A percentile compares a stretch with the other conserved stretches of the same genome.
phyloP scores from a whole-genome alignment of 352 stramenopile genomes.

The Phytophthora tentaculata region DNA sequence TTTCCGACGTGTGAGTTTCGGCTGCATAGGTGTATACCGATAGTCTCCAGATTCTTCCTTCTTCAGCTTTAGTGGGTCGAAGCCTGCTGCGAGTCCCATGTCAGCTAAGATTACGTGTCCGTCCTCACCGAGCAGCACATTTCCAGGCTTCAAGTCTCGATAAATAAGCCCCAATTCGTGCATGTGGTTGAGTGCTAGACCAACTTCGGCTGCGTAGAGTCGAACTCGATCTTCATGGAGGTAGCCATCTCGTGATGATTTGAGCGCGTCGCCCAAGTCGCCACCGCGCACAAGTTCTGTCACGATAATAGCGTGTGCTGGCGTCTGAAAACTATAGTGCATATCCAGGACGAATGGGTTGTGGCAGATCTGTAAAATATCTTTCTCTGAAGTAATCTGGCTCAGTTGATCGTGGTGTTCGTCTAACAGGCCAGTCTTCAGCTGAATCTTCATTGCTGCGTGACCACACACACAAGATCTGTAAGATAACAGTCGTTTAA shows the following conservation, averaged over 20 bases:
- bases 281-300: constrained; percentile 86
- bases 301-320: constrained; percentile 87
- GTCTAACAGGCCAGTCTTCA: constrained; percentile 89
- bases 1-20: constrained; percentile 74
- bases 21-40: constrained; percentile 58
- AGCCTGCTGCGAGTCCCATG: constrained; percentile 84
- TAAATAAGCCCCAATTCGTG: constrained; percentile 89
- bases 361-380: constrained; percentile 87
- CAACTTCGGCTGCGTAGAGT: constrained; percentile 88
- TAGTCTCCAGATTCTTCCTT: constrained; percentile 51
- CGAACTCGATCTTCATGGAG: constrained; percentile 78
- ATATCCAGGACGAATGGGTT: constrained; percentile 91
- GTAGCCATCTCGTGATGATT: constrained; percentile 69
- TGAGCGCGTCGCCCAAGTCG: constrained; percentile 81
- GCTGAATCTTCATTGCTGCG: constrained; percentile 92
- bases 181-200: constrained; percentile 87
- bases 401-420: constrained; percentile 84
- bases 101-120: constrained; percentile 91
- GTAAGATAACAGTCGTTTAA: constrained; percentile 1
- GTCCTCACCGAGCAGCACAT: constrained; percentile 89
- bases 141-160: constrained; percentile 90
- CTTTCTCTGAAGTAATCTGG: constrained; percentile 90
- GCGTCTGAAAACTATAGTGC: constrained; percentile 92
- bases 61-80: constrained; percentile 59
- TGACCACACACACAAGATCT: constrained; percentile 6